Evolutionary conservation across 345 rosid species (phyloP), one percentile per base, ranked within the genome.

Genomic region (Gossypium stocksii): DNA sequence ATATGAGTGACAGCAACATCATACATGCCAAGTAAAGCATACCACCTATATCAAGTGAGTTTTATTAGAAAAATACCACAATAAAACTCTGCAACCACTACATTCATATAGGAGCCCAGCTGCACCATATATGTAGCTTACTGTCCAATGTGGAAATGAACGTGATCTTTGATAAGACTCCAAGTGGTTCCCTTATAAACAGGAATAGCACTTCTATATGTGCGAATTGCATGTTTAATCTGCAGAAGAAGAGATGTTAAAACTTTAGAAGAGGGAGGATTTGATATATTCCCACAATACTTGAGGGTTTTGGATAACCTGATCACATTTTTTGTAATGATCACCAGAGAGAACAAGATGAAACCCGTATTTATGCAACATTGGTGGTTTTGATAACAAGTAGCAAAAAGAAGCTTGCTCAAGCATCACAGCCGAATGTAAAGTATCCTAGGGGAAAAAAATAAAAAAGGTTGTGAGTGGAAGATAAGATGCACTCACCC

Each of bases 381-480:
- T 93, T 63, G 92, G 83, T 64, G 97, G 99, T 82, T 84, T 84
- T 62, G 97, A 89, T 76, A 91, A 83, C 86, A 95, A 80, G 84
- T 89, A 95, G 85, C 99, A 95, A 79, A 93, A 93, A 73, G 99
- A 91, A 79, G 97, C 97, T 89, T 95, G 99, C 91, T 95, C 99
- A 65, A 93, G 90, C 99, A 95, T 90, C 72, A 95, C 97, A 80
- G 99, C 99, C 19, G 97, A 90, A 85, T 93, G 93, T 80, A 93
- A 75, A 74, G 91, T 82, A 76, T 95, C 99, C 99, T 95, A 80
- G 73, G 76, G 78, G 27, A 2, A n/a, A 19, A 43, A 68, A 70
- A n/a, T 4, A 2, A 70, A 58, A 34, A 70, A 71, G 68, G 46
- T 27, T 57, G 74, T 83, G 61, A 77, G 68, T 13, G 45, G 54